A percentile compares a stretch with the other conserved stretches of the same genome.
These are phyloP conservation scores for Rhodotorula glutinis DNA, from an alignment of 1,284 basidiomycete genomes.

Conservation along the genomic window DNA sequence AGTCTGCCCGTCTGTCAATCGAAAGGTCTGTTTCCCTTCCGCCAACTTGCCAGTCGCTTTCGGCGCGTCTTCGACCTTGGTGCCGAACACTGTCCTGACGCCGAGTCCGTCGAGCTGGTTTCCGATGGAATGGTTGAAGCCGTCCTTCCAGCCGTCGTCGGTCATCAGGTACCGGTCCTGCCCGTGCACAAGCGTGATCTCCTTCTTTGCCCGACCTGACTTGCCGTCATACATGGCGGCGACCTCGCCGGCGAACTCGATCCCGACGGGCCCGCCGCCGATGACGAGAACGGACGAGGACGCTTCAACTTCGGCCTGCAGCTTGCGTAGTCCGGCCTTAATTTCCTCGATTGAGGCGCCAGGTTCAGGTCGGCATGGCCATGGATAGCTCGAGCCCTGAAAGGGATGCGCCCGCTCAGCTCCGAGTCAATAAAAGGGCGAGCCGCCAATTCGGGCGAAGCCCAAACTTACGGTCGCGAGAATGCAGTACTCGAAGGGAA, in stretches of 20 bases:
- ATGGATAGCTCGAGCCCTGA: slow-evolving; percentile 33
- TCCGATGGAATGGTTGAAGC: slow-evolving; percentile 36
- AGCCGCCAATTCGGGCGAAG: no score
- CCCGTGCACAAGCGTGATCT: slow-evolving; percentile 47
- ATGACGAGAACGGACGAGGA: slow-evolving; percentile 48
- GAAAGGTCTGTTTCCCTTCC: slow-evolving; percentile 22
- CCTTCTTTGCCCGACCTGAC: slow-evolving; percentile 18
- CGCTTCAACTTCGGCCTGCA: slow-evolving; percentile 41
- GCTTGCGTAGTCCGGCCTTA: slow-evolving; percentile 8
- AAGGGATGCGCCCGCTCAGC: no score
- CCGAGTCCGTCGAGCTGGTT: slow-evolving; percentile 45
- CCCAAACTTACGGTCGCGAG: slow-evolving; percentile 29
- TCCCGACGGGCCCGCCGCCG: slow-evolving; percentile 52
- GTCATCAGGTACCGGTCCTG: slow-evolving; percentile 18
- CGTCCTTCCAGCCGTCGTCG: slow-evolving; percentile 31
- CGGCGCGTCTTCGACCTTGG: slow-evolving; percentile 44
- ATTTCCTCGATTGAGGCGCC: slow-evolving; percentile 13
- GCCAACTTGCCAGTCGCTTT: slow-evolving; percentile 43
- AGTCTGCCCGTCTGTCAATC: slow-evolving; percentile 39
- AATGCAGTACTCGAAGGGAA: slow-evolving; percentile 46
- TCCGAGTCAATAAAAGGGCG: no score
- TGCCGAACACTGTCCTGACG: slow-evolving; percentile 47
- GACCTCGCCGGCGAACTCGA: slow-evolving; percentile 51
- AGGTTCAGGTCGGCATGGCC: slow-evolving; percentile 23
- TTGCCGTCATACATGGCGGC: slow-evolving; percentile 31